These are phyloP conservation scores for Acer yangbiense DNA, from an alignment of 345 rosid genomes.

Conservation along the genomic window DNA sequence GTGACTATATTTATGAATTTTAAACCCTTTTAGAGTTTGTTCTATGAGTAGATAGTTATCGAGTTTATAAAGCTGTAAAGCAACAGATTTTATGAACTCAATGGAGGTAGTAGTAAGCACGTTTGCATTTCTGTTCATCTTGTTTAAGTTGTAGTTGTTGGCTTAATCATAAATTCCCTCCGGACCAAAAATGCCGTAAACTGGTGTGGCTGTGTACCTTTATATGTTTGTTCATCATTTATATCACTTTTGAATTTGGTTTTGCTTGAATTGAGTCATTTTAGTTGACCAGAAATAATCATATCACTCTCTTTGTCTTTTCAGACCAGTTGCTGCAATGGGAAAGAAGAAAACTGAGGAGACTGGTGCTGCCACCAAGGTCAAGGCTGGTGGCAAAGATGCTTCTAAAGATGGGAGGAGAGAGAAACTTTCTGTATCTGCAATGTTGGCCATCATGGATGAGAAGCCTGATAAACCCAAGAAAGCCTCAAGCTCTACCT, in stretches of 20 bases:
- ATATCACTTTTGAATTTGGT: no score
- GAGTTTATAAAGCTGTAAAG: no score
- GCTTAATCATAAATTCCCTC: background rate
- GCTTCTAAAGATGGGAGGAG: constrained; percentile 23
- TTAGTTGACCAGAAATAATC: background rate
- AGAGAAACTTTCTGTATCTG: constrained; percentile 36
- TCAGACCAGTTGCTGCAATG: background rate
- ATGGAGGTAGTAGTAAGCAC: no score
- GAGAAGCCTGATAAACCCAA: constrained; percentile 31
- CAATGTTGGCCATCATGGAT: constrained; percentile 32
- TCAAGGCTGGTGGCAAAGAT: no score
- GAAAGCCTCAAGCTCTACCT: background rate
- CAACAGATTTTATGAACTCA: no score
- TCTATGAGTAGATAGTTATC: background rate
- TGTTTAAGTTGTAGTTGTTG: background rate
- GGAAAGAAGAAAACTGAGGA: background rate
- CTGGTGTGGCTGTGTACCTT: no score
- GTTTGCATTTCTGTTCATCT: no score
- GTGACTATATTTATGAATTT: background rate
- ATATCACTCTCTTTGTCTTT: background rate
- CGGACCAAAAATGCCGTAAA: background rate
- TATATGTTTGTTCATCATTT: background rate
- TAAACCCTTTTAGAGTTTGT: no score
- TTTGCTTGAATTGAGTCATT: background rate
- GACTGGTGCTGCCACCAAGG: no score